phyloP scores from a whole-genome alignment of 768 basidiomycete species.

The Kwoniella sp. region DNA sequence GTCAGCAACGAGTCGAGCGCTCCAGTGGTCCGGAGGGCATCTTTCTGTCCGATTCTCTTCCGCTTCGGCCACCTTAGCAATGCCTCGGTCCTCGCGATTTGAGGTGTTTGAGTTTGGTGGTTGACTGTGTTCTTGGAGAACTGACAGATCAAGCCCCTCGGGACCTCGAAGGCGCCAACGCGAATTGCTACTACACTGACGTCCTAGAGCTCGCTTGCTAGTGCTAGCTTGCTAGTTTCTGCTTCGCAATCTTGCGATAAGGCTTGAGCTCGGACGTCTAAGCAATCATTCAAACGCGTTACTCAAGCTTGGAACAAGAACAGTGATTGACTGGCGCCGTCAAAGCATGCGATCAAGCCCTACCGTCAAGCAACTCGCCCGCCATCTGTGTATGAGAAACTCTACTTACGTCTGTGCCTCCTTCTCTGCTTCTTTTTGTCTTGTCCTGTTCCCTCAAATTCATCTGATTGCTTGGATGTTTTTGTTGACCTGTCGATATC shows the following conservation, averaged over 20 bases:
- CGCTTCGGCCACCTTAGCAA: constrained; percentile 14
- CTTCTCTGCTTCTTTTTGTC: constrained; percentile 1
- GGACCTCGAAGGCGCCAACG: constrained; percentile 30
- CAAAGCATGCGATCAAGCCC: not conserved
- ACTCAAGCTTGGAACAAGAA: constrained; percentile 14
- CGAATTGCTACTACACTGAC: constrained; percentile 22
- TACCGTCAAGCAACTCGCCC: constrained; percentile 17
- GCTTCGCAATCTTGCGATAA: not conserved
- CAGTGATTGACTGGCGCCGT: constrained; percentile 25
- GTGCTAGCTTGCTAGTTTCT: not conserved
- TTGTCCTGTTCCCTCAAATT: not conserved
- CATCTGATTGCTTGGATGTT: constrained; percentile 12
- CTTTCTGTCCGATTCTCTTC: constrained; percentile 15
- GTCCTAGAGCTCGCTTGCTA: constrained; percentile 2
- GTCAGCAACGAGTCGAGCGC: constrained; percentile 33
- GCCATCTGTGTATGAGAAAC: not conserved
- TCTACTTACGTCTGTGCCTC: constrained; percentile 29
- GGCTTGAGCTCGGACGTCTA: constrained; percentile 12
- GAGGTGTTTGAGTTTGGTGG: not conserved
- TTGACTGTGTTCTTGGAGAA: constrained; percentile 18
- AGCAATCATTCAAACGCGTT: constrained; percentile 26
- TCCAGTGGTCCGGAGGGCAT: constrained; percentile 26
- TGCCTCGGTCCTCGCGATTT: not conserved
- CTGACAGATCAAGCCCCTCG: constrained; percentile 11
- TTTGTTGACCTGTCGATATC: constrained; percentile 18